Base-by-base conservation (phyloP, 208 protist species). In the Trypanosoma vivax region DNA sequence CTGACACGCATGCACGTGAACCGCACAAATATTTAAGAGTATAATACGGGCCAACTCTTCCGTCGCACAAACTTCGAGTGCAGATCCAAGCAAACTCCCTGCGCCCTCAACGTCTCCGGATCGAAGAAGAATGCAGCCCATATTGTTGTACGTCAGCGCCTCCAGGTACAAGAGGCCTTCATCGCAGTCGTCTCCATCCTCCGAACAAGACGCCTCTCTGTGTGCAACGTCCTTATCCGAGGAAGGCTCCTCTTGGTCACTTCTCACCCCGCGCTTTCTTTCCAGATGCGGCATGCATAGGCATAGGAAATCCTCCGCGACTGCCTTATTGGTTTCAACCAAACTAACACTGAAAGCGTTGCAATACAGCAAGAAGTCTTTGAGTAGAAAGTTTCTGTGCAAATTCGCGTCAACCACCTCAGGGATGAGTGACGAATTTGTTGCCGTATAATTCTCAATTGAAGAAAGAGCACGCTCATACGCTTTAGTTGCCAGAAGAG, bases 71-170 rank as follows among this genome's bases (percentile, higher is more conserved):
- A 21, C 29, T 11, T 34, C 28, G 38, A 67, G 52, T 21, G 60
- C 60, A n/a, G 33, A 1, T 5, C 42, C 29, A 37, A 67, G 28
- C 33, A 60, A 48, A 1, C 19, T 37, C n/a, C 28, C n/a, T 29
- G 60, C 50, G 21, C 21, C 33, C 13, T 16, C 52, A n/a, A 58
- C 31, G n/a, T 60, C 38, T 28, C 50, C 52, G 25, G 45, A 60
- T 35, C 46, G 51, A 23, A 67, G 11, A 24, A 67, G 23, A 23
- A 84, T 38, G 29, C 77, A 83, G 1, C 65, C 66, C 66, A 67
- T 79, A 39, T 89, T 89, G 40, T 71, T 68, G 14, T 85, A 43
- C 5, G 74, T 83, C 31, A 89, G 18, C 45, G 63, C 40, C 7
- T 85, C 41, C 13, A 75, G 68, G 13, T 63, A 57, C 9, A 65